Evolutionary conservation across 176 grass and related monocot species (phyloP).

Genomic region (Musa itinerans): DNA sequence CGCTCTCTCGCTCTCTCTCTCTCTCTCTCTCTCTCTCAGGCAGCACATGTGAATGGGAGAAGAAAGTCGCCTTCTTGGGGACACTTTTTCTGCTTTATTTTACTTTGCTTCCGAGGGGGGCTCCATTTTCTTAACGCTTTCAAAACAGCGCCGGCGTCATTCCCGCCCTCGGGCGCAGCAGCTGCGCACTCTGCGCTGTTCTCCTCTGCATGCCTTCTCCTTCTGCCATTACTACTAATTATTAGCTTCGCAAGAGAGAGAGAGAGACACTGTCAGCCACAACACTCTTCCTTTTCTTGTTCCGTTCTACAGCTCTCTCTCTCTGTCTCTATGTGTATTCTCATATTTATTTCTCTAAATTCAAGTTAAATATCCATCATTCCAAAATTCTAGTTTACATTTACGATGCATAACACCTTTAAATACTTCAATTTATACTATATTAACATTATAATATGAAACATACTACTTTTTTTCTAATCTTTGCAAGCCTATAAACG

Average conservation of each 20-base stretch:
- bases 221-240: background rate
- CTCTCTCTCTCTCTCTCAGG: background rate
- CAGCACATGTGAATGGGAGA: constrained; percentile 24
- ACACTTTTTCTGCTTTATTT: constrained; percentile 18
- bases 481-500: no score
- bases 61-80: constrained; percentile 15
- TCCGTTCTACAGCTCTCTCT: background rate
- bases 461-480: no score
- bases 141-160: constrained; percentile 5
- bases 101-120: background rate
- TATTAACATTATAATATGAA: no score
- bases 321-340: no score
- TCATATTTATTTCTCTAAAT: no score
- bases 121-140: background rate
- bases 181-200: background rate
- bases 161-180: constrained; percentile 1
- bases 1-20: background rate
- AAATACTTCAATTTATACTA: no score
- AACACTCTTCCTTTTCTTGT: background rate
- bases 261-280: background rate
- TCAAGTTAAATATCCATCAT: no score
- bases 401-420: no score
- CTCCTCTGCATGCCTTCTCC: background rate
- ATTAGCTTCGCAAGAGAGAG: background rate
- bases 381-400: no score